phyloP scores from a whole-genome alignment of 495 filamentous ascomycete species.

The Glonium stellatum region DNA sequence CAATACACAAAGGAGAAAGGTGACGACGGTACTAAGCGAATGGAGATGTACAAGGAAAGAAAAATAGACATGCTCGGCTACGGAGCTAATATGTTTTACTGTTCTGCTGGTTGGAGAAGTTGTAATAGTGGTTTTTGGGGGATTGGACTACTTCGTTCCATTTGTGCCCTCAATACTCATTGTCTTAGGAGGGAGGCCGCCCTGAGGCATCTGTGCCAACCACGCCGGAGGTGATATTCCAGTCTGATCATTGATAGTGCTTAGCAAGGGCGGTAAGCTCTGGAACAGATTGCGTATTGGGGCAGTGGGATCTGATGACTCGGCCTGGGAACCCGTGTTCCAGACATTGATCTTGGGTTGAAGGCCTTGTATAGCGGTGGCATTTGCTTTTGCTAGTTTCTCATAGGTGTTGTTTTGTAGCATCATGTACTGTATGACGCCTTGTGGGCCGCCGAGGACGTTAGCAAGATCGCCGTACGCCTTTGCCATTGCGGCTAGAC shows the following conservation, averaged over 20 bases:
- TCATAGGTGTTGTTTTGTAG: conserved; percentile 61
- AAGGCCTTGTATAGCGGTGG: conserved; percentile 63
- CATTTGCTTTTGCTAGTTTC: conserved; percentile 61
- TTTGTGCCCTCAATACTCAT: too few species aligned
- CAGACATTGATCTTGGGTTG: conserved; percentile 83
- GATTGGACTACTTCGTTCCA: too few species aligned
- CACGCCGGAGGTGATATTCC: conserved; percentile 68
- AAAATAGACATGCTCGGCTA: too few species aligned
- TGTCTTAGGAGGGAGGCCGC: too few species aligned
- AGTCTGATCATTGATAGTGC: conserved; percentile 77
- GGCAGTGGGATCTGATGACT: conserved; percentile 40
- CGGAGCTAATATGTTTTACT: too few species aligned
- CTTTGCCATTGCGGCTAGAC: conserved; percentile 64
- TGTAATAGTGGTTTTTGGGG: too few species aligned
- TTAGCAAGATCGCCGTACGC: conserved; percentile 62
- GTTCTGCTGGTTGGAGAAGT: too few species aligned
- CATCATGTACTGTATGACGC: conserved; percentile 67
- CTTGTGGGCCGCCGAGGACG: conserved; percentile 68
- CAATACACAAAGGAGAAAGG: too few species aligned
- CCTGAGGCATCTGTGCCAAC: conserved; percentile 48
- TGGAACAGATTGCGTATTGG: conserved; percentile 61
- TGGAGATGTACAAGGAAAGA: too few species aligned
- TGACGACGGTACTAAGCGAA: too few species aligned
- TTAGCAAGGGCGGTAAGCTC: conserved; percentile 68
- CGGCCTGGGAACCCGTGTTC: conserved; percentile 59